phyloP scores from a whole-genome alignment of 352 stramenopile species.

The Saprolegnia diclina region DNA sequence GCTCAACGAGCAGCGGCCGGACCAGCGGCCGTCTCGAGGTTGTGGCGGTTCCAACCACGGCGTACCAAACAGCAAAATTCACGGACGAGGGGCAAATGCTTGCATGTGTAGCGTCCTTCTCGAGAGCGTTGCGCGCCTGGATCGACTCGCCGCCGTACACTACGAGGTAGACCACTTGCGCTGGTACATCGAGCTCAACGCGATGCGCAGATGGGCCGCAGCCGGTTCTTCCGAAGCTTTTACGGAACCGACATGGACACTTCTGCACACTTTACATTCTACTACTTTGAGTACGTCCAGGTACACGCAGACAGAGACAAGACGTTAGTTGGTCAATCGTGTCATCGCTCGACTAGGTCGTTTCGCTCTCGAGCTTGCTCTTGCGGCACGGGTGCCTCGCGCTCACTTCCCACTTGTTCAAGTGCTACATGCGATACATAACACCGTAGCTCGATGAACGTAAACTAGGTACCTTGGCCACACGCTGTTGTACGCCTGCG shows the following conservation, averaged over 20 bases:
- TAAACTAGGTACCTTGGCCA: neutral
- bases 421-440: neutral
- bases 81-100: neutral
- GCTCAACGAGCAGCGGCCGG: neutral
- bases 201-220: neutral
- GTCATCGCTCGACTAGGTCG: neutral
- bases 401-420: neutral
- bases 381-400: neutral
- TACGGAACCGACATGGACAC: neutral
- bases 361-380: neutral
- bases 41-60: neutral
- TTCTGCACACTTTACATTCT: neutral
- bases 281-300: neutral
- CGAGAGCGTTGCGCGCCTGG: neutral
- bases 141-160: neutral
- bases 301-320: neutral
- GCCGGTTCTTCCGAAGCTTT: neutral
- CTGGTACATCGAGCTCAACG: neutral
- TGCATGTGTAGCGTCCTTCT: too few relatives aligned
- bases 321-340: too few relatives aligned
- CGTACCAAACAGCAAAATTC: neutral
- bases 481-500: neutral
- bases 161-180: neutral
- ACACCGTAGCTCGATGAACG: neutral
- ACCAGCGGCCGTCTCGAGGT: neutral